A percentile compares a stretch with the other conserved stretches of the same genome.
Conservation (phyloP, 2,329 filamentous ascomycete genomes). For the Aspergillus amoenus region DNA sequence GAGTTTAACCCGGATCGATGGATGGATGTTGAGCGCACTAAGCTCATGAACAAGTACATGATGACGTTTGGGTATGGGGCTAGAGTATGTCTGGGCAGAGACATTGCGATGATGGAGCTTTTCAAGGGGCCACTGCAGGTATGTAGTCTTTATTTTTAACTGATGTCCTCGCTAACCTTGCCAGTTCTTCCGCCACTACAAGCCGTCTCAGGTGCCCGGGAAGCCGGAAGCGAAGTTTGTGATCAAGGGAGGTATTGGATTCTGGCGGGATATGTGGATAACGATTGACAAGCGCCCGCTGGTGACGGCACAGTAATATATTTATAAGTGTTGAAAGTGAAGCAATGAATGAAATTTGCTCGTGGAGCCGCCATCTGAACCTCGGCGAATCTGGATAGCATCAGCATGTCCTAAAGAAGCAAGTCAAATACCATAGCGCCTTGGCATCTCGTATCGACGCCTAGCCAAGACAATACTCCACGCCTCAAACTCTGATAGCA, state of each 20-base stretch:
- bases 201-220: constrained; percentile 19
- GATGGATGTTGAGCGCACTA: constrained; percentile 39
- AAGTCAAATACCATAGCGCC: background rate
- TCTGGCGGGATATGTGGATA: constrained; percentile 34
- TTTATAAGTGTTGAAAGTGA: background rate
- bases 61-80: constrained; percentile 54
- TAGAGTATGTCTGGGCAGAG: constrained; percentile 49
- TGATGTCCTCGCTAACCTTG: background rate
- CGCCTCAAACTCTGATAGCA: too few relatives aligned
- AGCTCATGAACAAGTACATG: constrained; percentile 48
- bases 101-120: constrained; percentile 55
- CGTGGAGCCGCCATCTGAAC: too few relatives aligned
- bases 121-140: constrained; percentile 46
- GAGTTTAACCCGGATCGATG: constrained; percentile 44
- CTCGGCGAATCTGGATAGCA: background rate
- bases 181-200: constrained; percentile 34
- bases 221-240: constrained; percentile 30
- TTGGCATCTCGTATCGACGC: background rate
- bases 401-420: background rate
- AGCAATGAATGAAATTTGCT: background rate
- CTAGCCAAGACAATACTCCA: background rate
- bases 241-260: constrained; percentile 35
- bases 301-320: constrained; percentile 11
- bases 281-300: constrained; percentile 27
- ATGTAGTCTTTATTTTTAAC: background rate